Conservation (phyloP, 768 basidiomycete genomes). For the Termitomyces sp. region DNA sequence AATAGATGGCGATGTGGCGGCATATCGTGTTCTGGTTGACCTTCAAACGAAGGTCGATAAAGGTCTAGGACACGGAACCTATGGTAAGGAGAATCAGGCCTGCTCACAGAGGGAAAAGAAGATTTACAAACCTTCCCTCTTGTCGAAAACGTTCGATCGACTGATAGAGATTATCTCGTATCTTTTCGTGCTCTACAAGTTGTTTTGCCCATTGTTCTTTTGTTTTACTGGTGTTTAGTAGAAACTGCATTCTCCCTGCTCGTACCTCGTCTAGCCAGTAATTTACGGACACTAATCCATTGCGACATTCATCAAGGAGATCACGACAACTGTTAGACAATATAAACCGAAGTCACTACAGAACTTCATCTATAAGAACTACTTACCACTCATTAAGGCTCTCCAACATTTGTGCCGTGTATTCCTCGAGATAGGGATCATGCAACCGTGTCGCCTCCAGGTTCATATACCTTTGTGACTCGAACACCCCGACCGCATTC, state of each 20-base stretch:
- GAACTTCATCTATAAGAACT: neutral
- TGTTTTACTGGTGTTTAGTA: slow-evolving; percentile 24
- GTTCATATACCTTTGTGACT: slow-evolving; percentile 64
- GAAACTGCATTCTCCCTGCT: slow-evolving; percentile 29
- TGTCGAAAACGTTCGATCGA: slow-evolving; percentile 41
- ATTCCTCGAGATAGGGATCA: slow-evolving; percentile 40
- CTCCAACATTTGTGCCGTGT: slow-evolving; percentile 34
- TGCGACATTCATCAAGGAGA: slow-evolving; percentile 38
- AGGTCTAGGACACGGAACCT: slow-evolving; percentile 54
- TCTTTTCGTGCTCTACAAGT: slow-evolving; percentile 29
- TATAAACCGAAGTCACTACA: neutral
- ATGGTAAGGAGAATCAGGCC: neutral
- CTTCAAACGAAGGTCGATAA: slow-evolving; percentile 46
- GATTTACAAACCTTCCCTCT: slow-evolving; percentile 39
- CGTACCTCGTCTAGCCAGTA: slow-evolving; percentile 45
- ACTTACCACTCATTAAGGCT: slow-evolving; percentile 40
- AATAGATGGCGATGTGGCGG: slow-evolving; percentile 69
- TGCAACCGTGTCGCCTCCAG: slow-evolving; percentile 50
- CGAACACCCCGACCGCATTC: slow-evolving; percentile 65
- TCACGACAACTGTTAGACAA: slow-evolving; percentile 36
- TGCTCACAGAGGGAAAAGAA: neutral
- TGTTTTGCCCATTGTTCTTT: slow-evolving; percentile 24
- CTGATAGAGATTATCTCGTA: slow-evolving; percentile 28
- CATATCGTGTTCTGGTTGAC: slow-evolving; percentile 27
- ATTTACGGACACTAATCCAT: slow-evolving; percentile 32